Base-by-base conservation (phyloP, 768 basidiomycete species). In the Rhodotorula kratochvilovae region DNA sequence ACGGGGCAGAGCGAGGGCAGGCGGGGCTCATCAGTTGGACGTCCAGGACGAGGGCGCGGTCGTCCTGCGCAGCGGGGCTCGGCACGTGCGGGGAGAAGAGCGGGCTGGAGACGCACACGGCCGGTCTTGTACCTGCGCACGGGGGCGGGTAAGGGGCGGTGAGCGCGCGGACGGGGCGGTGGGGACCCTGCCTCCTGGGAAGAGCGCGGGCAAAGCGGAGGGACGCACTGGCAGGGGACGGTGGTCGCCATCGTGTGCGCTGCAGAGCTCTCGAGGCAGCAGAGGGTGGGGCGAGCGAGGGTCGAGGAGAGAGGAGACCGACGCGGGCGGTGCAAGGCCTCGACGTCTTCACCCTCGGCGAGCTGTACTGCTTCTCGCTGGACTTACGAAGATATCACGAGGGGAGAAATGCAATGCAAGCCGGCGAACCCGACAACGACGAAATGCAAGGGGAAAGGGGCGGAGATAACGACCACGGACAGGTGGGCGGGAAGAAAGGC, bases 111-210 rank as follows among this genome's bases (percentile, higher is more conserved):
- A 16, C 71, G 29, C 56, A 72, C 71, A 11, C 66, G 61, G 13
- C 71, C 71, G 17, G 71, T 72, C 59, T 72, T 72, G 60, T 72
- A 72, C 63, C 61, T 71, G 66, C 27, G 13, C 2, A 46, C 15
- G 15, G 23, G 23, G 4, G 43, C 12, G 13, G 19, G 17, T 29
- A 13, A 13, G 31, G 29, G 55, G 27, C 46, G 25, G 57, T 36
- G 27, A n/a, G 35, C 4, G 61, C 31, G 42, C 12, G 55, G 23
- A 17, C 5, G 21, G 17, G 8, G 53, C 36, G 55, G 31, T 5
- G 33, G 45, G 5, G 45, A n/a, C 2, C 29, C 29, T 16, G 35
- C 31, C 25, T 19, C 55, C 11, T 10, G 19, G 3, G 31, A 13
- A 35, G 31, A 11, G 58, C 39, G 19, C 36, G 23, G 23, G 23